Evolutionary conservation across 192 early-diverging fungal genomes (phyloP).

Genomic region (Rhizoclosmatium globosum): DNA sequence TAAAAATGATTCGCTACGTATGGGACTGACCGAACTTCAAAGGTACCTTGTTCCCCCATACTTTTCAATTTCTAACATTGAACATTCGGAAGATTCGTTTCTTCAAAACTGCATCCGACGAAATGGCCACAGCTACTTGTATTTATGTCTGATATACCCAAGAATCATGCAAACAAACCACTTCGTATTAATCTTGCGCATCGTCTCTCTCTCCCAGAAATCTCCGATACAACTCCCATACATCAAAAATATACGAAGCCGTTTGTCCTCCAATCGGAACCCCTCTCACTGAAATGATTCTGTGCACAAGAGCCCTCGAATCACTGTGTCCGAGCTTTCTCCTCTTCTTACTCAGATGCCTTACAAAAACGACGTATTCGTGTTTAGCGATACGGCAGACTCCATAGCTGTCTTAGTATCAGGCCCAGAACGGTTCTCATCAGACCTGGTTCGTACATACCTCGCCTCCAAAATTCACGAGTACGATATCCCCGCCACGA

Average conservation of each 20-base stretch:
- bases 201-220: slow-evolving; percentile 45
- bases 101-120: slow-evolving; percentile 43
- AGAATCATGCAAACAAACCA: slow-evolving; percentile 52
- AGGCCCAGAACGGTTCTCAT: neutral
- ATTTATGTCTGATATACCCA: slow-evolving; percentile 53
- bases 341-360: neutral
- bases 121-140: slow-evolving; percentile 57
- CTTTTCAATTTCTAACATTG: neutral
- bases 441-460: neutral
- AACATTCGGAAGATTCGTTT: slow-evolving; percentile 29
- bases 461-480: neutral
- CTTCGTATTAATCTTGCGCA: slow-evolving; percentile 52
- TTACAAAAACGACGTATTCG: slow-evolving; percentile 18
- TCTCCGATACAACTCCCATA: slow-evolving; percentile 36
- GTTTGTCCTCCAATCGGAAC: slow-evolving; percentile 16
- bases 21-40: slow-evolving; percentile 33
- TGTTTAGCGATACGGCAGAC: slow-evolving; percentile 6
- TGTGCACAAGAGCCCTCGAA: neutral
- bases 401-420: neutral
- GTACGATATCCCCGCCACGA: slow-evolving; percentile 1
- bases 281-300: neutral
- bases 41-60: slow-evolving; percentile 4
- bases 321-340: neutral
- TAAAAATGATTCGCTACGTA: slow-evolving; percentile 4
- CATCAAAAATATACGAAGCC: slow-evolving; percentile 47